Percentiles rank a stretch among this genome's conserved stretches.
Evolutionary conservation across 1,284 basidiomycete genomes (phyloP).

Genomic region (Sporisorium scitamineum): DNA sequence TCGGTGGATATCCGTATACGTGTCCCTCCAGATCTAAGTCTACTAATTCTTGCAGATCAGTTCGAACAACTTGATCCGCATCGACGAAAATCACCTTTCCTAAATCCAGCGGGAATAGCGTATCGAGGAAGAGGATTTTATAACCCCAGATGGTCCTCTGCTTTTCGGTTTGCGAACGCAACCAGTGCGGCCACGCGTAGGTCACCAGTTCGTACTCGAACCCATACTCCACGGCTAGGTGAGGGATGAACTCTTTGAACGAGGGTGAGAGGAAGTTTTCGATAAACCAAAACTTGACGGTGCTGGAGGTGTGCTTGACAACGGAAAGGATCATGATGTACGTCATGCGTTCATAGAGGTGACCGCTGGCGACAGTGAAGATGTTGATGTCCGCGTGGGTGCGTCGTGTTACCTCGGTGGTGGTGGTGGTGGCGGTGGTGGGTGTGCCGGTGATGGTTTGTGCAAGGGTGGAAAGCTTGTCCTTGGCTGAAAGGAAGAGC

Average conservation of each 20-base stretch:
- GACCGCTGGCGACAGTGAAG: slow-evolving; percentile 95
- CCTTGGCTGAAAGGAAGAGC: slow-evolving; percentile 21
- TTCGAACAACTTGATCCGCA: slow-evolving; percentile 85
- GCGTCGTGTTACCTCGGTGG: background rate
- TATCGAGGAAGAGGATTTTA: slow-evolving; percentile 98
- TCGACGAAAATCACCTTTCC: slow-evolving; percentile 99
- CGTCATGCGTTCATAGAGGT: slow-evolving; percentile 96
- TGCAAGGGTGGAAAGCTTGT: slow-evolving; percentile 16
- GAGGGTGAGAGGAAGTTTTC: slow-evolving; percentile 98
- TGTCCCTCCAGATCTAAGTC: slow-evolving; percentile 86
- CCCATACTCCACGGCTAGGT: slow-evolving; percentile 86
- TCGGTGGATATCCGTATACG: slow-evolving; percentile 82
- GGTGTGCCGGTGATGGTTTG: background rate
- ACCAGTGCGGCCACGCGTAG: slow-evolving; percentile 98
- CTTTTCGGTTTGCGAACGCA: slow-evolving; percentile 95
- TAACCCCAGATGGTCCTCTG: slow-evolving; percentile 98
- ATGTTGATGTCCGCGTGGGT: slow-evolving; percentile 84
- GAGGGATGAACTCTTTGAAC: slow-evolving; percentile 95
- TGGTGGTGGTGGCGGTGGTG: background rate
- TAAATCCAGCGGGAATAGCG: slow-evolving; percentile 96
- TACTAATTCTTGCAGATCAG: slow-evolving; percentile 92
- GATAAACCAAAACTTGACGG: slow-evolving; percentile 99
- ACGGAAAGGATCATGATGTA: slow-evolving; percentile 98
- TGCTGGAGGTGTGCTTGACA: slow-evolving; percentile 88
- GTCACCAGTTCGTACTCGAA: slow-evolving; percentile 98